Percentiles rank a stretch among this genome's conserved stretches.
phyloP scores from a whole-genome alignment of 2,329 filamentous ascomycete genomes.

The Penicillium crustosum region DNA sequence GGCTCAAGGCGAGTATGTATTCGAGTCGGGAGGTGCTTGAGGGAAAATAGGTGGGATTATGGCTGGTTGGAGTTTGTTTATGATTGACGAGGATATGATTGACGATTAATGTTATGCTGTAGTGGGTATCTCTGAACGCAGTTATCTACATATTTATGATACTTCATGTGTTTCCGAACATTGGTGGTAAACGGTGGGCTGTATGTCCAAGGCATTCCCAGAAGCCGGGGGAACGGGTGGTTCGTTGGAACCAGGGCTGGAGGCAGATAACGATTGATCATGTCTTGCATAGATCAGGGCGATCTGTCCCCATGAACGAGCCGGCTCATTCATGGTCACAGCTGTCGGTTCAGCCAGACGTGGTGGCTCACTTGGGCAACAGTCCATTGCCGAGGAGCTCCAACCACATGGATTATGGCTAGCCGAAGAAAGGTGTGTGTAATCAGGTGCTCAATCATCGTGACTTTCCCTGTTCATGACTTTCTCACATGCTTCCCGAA shows the following conservation, averaged over 20 bases:
- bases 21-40: slow-evolving; percentile 41
- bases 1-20: slow-evolving; percentile 55
- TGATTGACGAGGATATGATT: slow-evolving; percentile 7
- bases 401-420: not conserved
- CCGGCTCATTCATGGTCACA: slow-evolving; percentile 1
- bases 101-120: slow-evolving; percentile 7
- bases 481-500: slow-evolving; percentile 42
- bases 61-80: not conserved
- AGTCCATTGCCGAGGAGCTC: not conserved
- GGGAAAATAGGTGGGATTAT: slow-evolving; percentile 21
- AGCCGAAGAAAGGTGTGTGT: not conserved
- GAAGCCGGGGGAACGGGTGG: not conserved
- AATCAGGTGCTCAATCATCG: slow-evolving; percentile 23
- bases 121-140: slow-evolving; percentile 15
- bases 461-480: slow-evolving; percentile 33
- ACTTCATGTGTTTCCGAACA: not conserved
- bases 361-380: not conserved
- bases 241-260: not conserved
- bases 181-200: not conserved
- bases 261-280: not conserved
- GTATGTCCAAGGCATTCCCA: not conserved
- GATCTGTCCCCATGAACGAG: not conserved
- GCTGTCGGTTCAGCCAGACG: not conserved
- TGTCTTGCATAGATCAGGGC: not conserved
- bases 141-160: slow-evolving; percentile 2